Percentiles rank a stretch among this genome's conserved stretches.
These are phyloP conservation scores for Trichosporon faecale DNA, from an alignment of 1,284 basidiomycete species.

Conservation along the genomic window DNA sequence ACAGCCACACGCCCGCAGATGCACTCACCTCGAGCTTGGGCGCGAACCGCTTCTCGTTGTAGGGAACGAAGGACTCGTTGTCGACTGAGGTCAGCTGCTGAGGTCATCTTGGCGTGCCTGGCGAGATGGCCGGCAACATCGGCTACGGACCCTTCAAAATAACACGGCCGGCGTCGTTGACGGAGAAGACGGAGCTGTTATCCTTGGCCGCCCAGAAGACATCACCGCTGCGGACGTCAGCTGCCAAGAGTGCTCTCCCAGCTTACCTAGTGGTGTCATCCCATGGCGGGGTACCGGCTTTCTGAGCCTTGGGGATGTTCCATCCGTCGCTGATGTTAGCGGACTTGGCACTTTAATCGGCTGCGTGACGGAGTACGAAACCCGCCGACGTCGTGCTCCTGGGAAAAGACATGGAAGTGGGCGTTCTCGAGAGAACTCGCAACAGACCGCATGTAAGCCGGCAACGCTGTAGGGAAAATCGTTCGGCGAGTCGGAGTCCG, in stretches of 20 bases:
- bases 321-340: constrained; percentile 33
- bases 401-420: not conserved
- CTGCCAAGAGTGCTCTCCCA: too few relatives aligned
- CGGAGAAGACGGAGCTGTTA: constrained; percentile 51
- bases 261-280: constrained; percentile 50
- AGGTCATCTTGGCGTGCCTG: not conserved
- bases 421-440: too few relatives aligned
- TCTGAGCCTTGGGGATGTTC: constrained; percentile 18
- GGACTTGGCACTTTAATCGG: not conserved
- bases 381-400: not conserved
- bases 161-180: constrained; percentile 68
- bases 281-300: constrained; percentile 23
- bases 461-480: too few relatives aligned
- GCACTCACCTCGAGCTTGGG: constrained; percentile 57
- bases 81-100: constrained; percentile 29
- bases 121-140: constrained; percentile 55
- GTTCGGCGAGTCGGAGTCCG: not conserved
- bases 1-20: too few relatives aligned
- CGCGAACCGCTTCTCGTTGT: constrained; percentile 66
- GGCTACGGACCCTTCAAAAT: constrained; percentile 64
- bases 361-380: not conserved
- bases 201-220: constrained; percentile 48
- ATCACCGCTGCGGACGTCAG: constrained; percentile 58
- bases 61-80: constrained; percentile 41
- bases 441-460: too few relatives aligned